A percentile compares a stretch with the other conserved stretches of the same genome.
These are phyloP conservation scores for Aspergillus fijiensis DNA, from an alignment of 2,329 filamentous ascomycete species.

Conservation along the genomic window DNA sequence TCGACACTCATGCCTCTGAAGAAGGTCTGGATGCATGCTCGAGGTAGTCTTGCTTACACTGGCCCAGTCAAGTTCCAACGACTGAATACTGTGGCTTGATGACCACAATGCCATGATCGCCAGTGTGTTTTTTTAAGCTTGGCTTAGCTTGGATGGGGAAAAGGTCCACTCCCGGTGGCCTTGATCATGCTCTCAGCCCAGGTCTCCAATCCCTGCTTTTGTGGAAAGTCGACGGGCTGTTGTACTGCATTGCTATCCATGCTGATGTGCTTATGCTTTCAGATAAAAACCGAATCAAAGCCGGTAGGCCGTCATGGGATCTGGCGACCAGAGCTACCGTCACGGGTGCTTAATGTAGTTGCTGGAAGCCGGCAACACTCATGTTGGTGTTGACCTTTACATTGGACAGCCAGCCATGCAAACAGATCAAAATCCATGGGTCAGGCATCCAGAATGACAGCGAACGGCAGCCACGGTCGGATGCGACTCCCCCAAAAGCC, in stretches of 20 bases:
- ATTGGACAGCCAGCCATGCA: neutral
- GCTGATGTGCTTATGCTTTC: neutral
- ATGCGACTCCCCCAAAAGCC: neutral
- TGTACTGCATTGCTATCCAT: too few relatives aligned
- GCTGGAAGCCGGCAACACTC: neutral
- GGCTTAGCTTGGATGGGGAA: neutral
- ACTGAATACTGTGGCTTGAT: neutral
- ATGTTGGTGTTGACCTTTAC: neutral
- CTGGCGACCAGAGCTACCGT: neutral
- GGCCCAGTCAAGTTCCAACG: neutral
- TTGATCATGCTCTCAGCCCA: neutral
- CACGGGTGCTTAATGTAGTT: neutral
- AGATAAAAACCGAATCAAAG: neutral
- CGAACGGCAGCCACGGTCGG: constrained; percentile 4
- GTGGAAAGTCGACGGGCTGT: too few relatives aligned
- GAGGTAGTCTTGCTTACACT: neutral
- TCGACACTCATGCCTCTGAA: neutral
- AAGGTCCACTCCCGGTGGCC: neutral
- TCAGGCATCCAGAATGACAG: neutral
- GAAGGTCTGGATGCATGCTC: neutral
- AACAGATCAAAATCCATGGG: constrained; percentile 2
- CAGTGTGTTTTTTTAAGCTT: neutral
- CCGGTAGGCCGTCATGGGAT: neutral
- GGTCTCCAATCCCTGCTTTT: neutral
- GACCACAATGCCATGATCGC: neutral